A percentile compares a stretch with the other conserved stretches of the same genome.
phyloP scores from a whole-genome alignment of 2,329 filamentous ascomycete species.

The Coleophoma cylindrospora region DNA sequence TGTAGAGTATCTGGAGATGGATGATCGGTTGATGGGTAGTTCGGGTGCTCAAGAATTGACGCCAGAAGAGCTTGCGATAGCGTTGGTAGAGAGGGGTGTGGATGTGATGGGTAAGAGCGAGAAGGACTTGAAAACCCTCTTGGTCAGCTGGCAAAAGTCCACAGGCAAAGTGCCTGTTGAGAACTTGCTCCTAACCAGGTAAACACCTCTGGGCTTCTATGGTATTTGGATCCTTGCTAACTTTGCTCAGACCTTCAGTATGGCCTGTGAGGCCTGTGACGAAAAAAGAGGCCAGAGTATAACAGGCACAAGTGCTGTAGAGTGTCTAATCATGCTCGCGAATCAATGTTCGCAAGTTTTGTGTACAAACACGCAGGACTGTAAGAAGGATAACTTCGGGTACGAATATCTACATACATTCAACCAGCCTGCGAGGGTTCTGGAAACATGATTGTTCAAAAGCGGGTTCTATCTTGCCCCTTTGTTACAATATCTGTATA shows the following conservation, averaged over 20 bases:
- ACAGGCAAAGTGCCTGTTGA: conserved; percentile 25
- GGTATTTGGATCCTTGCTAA: conserved; percentile 6
- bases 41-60: conserved; percentile 54
- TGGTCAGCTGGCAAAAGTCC: conserved; percentile 33
- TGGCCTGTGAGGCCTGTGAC: conserved; percentile 16
- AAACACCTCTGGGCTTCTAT: conserved; percentile 6
- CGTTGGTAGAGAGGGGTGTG: conserved; percentile 66
- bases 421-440: too few relatives aligned
- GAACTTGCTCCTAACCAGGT: conserved; percentile 29
- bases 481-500: too few relatives aligned
- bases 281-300: neutral
- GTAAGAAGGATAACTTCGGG: too few relatives aligned
- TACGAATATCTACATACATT: too few relatives aligned
- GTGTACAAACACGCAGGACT: too few relatives aligned
- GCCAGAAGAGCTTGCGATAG: conserved; percentile 61
- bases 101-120: conserved; percentile 40
- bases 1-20: conserved; percentile 60
- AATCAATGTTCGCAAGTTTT: too few relatives aligned
- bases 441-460: too few relatives aligned
- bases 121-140: conserved; percentile 28
- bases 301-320: too few relatives aligned
- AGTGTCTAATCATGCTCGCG: too few relatives aligned
- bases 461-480: too few relatives aligned
- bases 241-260: conserved; percentile 17
- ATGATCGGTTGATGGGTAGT: conserved; percentile 63